Conservation (phyloP, 108 stramenopile species). For the Fragilariopsis cylindrus region DNA sequence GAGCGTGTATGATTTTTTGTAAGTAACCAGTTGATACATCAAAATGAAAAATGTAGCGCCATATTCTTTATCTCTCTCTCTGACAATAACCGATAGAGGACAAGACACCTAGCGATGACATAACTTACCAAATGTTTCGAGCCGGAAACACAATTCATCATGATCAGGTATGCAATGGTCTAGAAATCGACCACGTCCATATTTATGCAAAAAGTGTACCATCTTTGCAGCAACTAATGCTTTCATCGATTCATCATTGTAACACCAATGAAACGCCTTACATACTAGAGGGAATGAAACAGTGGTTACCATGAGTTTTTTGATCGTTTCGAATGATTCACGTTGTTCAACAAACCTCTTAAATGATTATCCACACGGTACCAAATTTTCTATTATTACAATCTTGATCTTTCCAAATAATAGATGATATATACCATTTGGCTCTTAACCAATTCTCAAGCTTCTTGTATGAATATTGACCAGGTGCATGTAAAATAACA, state of each 20-base stretch:
- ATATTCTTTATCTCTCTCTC: no score
- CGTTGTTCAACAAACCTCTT: neutral
- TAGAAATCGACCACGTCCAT: constrained; percentile 16
- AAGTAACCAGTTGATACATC: no score
- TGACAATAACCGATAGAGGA: no score
- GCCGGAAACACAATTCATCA: constrained; percentile 12
- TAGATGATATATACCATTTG: constrained; percentile 24
- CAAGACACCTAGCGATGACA: no score
- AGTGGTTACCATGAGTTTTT: neutral
- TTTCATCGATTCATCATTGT: constrained; percentile 25
- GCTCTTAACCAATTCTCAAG: constrained; percentile 18
- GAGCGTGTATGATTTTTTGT: no score
- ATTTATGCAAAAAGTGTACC: constrained; percentile 10
- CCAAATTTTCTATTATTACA: constrained; percentile 17
- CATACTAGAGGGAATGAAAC: constrained; percentile 18
- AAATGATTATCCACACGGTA: constrained; percentile 6
- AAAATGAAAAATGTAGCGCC: no score
- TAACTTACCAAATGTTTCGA: constrained; percentile 27
- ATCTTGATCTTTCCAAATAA: constrained; percentile 23
- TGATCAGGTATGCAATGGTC: constrained; percentile 4
- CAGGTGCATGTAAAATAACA: constrained; percentile 19
- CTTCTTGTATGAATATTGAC: neutral
- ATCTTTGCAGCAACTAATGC: constrained; percentile 15
- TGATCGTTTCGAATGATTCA: neutral
- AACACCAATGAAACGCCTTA: constrained; percentile 26